A percentile compares a stretch with the other conserved stretches of the same genome.
phyloP scores from a whole-genome alignment of 306 rosid species.

The Cucurbita pepo region DNA sequence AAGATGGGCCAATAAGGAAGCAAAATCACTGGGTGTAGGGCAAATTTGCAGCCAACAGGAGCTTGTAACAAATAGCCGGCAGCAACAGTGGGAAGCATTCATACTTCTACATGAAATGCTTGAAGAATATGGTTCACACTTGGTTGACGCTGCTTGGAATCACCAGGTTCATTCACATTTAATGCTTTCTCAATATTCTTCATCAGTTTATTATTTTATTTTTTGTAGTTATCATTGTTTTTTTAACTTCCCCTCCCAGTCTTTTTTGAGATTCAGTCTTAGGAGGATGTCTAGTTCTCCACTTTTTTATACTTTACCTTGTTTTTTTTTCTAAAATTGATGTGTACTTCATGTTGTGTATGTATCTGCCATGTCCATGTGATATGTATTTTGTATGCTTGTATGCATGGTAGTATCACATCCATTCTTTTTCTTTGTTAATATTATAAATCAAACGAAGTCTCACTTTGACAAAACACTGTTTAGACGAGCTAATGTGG shows the following conservation, averaged over 20 bases:
- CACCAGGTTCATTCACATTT: conserved; percentile 46
- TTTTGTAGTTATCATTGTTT: neutral
- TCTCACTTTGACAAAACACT: neutral
- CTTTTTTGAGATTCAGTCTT: neutral
- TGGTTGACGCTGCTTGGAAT: conserved; percentile 98
- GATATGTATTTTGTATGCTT: neutral
- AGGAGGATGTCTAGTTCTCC: neutral
- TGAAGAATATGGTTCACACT: conserved; percentile 93
- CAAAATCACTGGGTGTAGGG: conserved; percentile 77
- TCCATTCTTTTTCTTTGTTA: neutral
- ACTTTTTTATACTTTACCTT: neutral
- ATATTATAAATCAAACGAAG: neutral
- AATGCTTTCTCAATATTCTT: neutral
- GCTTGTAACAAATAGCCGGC: conserved; percentile 27
- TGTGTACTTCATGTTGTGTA: neutral
- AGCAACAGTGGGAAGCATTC: conserved; percentile 75
- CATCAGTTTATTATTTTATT: neutral
- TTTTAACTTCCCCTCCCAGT: neutral
- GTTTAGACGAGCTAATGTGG: neutral
- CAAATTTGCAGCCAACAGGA: conserved; percentile 29
- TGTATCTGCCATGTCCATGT: neutral
- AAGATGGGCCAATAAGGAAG: conserved; percentile 73
- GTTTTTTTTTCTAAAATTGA: neutral
- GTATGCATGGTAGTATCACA: neutral
- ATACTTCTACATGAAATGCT: conserved; percentile 89